phyloP scores from a whole-genome alignment of 148 eudicot genomes.

The Cornus kousa region DNA sequence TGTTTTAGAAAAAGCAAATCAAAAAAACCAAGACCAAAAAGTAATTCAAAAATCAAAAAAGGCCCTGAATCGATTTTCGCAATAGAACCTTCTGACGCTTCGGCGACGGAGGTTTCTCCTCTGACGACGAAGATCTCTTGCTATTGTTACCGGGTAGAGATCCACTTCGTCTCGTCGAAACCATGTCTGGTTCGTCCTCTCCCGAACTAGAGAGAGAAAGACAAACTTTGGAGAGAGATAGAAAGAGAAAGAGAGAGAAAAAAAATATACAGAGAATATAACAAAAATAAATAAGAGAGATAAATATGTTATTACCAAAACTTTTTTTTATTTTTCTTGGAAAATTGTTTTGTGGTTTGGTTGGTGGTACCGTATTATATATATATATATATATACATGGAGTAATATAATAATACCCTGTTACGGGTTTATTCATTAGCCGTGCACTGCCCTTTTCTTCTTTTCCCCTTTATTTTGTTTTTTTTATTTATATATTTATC shows the following conservation, averaged over 20 bases:
- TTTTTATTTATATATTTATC: too few relatives aligned
- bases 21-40: neutral
- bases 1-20: neutral
- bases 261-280: neutral
- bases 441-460: too few relatives aligned
- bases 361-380: too few relatives aligned
- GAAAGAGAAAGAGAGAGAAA: neutral
- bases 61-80: neutral
- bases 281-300: too few relatives aligned
- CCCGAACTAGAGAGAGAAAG: constrained; percentile 6
- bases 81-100: constrained; percentile 62
- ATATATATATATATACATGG: too few relatives aligned
- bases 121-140: constrained; percentile 51
- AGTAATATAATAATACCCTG: too few relatives aligned
- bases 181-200: constrained; percentile 48
- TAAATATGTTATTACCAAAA: too few relatives aligned
- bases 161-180: constrained; percentile 85
- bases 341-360: too few relatives aligned
- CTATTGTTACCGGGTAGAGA: constrained; percentile 45
- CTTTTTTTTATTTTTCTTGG: too few relatives aligned
- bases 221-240: constrained; percentile 5
- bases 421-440: too few relatives aligned
- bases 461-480: too few relatives aligned
- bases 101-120: constrained; percentile 59
- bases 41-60: neutral